Base-by-base conservation (phyloP, 257 asterid species). In the Ocimum tenuiflorum region DNA sequence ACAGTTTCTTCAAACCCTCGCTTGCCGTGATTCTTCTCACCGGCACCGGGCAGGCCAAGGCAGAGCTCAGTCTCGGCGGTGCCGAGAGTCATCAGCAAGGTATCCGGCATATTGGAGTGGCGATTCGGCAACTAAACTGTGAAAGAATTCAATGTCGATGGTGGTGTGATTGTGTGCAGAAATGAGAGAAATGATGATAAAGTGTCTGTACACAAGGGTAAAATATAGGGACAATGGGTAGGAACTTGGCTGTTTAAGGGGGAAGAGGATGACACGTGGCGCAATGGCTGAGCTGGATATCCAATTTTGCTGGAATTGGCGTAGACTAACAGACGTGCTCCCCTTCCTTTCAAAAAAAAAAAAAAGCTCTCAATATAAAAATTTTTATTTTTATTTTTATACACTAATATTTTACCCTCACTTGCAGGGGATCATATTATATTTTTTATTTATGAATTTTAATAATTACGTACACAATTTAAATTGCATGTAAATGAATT, bases 31-130 rank as follows among this genome's bases (percentile, higher is more conserved):
- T 67, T 63, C 43, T 75, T 78, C 22, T 69, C 77, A 0, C 71
- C 85, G 6, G 79, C 82, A 18, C 86, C 87, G 49, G 89, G 87
- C 57, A 85, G 63, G 22, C 92, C 92, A 0, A 87, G 85, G 73
- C 90, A 57, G 22, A 87, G 82, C 78, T 87, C 95, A 19, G 81
- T 77, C 73, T 74, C 38, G 3, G 45, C 42, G n/a, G n/a, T n/a
- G n/a, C n/a, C n/a, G n/a, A n/a, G n/a, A 29, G 6, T 57, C 27
- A 35, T 33, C 27, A 53, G 41, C 64, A 62, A 13, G 4, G 46
- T 9, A 4, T 82, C 84, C 50, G 63, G 82, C 85, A 79, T 79
- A 65, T 66, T 2, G 0, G 8, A 4, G 42, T 36, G 11, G 10
- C 8, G 42, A 36, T 36, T 36, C 7, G 41, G 7, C 41, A 27